Evolutionary conservation across 2,329 filamentous ascomycete genomes (phyloP).

Genomic region (Aspergillus texensis): DNA sequence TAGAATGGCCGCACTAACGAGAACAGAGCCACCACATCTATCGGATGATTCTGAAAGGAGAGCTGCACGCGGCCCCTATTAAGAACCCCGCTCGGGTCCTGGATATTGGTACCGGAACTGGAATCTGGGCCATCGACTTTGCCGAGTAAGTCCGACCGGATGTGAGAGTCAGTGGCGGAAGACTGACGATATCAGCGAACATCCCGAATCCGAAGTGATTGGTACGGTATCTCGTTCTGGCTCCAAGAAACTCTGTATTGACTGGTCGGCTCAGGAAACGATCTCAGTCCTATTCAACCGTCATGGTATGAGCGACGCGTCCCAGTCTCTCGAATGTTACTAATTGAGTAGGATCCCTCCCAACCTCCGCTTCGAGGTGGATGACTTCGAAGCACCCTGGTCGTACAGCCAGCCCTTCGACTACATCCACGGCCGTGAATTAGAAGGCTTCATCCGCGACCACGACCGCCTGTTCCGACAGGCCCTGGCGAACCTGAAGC

Average conservation of each 20-base stretch:
- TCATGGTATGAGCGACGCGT: slow-evolving; percentile 25
- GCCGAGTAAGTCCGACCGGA: slow-evolving; percentile 32
- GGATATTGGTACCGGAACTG: slow-evolving; percentile 41
- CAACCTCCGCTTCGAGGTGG: slow-evolving; percentile 38
- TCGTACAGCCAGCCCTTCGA: slow-evolving; percentile 34
- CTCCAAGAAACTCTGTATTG: neutral
- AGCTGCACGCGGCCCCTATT: slow-evolving; percentile 31
- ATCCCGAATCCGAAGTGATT: slow-evolving; percentile 32
- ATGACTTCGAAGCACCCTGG: slow-evolving; percentile 37
- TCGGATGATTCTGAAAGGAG: slow-evolving; percentile 35
- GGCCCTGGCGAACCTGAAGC: slow-evolving; percentile 28
- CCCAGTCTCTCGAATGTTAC: neutral
- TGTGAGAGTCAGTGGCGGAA: neutral
- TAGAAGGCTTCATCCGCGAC: slow-evolving; percentile 35
- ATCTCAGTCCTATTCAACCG: slow-evolving; percentile 37
- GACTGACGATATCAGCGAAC: slow-evolving; percentile 20
- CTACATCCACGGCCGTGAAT: slow-evolving; percentile 36
- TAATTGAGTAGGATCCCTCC: slow-evolving; percentile 31
- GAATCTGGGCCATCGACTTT: slow-evolving; percentile 42
- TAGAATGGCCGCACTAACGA: neutral
- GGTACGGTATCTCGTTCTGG: slow-evolving; percentile 20
- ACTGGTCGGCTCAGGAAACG: slow-evolving; percentile 26
- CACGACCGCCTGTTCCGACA: slow-evolving; percentile 30
- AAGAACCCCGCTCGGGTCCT: slow-evolving; percentile 32
- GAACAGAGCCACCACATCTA: slow-evolving; percentile 34